Evolutionary conservation across 2,329 filamentous ascomycete genomes (phyloP).

Genomic region (Diaporthe vexans): DNA sequence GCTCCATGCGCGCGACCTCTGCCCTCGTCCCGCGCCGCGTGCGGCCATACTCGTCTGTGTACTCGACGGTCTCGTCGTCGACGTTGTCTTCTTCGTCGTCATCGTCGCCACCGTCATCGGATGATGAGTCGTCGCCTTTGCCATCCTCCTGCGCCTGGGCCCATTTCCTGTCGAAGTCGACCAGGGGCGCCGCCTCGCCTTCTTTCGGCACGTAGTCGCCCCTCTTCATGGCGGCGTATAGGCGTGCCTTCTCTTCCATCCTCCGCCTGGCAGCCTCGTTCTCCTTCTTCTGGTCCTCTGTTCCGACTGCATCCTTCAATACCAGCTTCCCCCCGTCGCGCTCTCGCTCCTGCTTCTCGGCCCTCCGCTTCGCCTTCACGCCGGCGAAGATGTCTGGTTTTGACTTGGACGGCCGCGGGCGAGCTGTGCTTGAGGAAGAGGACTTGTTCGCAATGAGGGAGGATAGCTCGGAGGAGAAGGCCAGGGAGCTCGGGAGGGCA

Average conservation of each 20-base stretch:
- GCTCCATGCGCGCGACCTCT: constrained; percentile 75
- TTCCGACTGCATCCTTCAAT: constrained; percentile 66
- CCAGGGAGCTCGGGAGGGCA: constrained; percentile 79
- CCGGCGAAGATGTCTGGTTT: constrained; percentile 79
- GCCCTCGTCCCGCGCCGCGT: constrained; percentile 78
- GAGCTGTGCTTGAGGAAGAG: constrained; percentile 57
- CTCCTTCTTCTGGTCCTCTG: constrained; percentile 75
- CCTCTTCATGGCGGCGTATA: constrained; percentile 91
- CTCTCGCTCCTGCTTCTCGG: constrained; percentile 72
- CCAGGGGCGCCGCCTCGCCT: constrained; percentile 75
- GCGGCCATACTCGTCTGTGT: constrained; percentile 93
- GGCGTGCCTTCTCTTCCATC: constrained; percentile 90
- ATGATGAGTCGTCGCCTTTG: constrained; percentile 49
- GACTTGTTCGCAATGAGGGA: constrained; percentile 74
- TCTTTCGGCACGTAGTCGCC: constrained; percentile 83
- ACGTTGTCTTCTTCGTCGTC: constrained; percentile 55
- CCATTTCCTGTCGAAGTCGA: constrained; percentile 98
- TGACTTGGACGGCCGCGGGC: constrained; percentile 66
- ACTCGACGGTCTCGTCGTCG: constrained; percentile 80
- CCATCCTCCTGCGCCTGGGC: constrained; percentile 73
- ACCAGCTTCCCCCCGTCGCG: constrained; percentile 63
- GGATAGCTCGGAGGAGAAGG: constrained; percentile 90
- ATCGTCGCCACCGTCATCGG: constrained; percentile 67
- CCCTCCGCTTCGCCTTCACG: constrained; percentile 58
- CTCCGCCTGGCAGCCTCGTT: constrained; percentile 80